Percentiles rank a stretch among this genome's conserved stretches.
Evolutionary conservation across 179 eudicot species (phyloP).

Genomic region (Pouteria campechiana): DNA sequence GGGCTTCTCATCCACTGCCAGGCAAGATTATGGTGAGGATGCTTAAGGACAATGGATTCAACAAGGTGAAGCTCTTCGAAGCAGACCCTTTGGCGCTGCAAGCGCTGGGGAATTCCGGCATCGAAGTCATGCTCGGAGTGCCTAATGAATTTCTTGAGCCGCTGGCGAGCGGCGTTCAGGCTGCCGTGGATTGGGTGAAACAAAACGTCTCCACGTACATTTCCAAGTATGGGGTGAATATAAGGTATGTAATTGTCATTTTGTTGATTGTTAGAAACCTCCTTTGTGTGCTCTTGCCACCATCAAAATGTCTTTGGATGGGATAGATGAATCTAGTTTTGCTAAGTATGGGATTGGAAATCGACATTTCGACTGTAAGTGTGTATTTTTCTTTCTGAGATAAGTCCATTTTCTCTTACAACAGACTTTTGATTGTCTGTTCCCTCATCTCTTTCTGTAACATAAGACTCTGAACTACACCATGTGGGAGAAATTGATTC

Average conservation of each 20-base stretch:
- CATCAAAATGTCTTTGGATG: too few relatives aligned
- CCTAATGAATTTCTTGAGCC: conserved; percentile 75
- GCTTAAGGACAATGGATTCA: conserved; percentile 72
- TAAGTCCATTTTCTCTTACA: too few relatives aligned
- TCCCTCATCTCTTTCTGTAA: too few relatives aligned
- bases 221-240: conserved; percentile 55
- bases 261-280: too few relatives aligned
- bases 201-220: conserved; percentile 67
- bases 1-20: conserved; percentile 61
- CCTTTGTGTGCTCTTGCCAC: too few relatives aligned
- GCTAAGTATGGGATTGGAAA: too few relatives aligned
- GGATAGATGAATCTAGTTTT: too few relatives aligned
- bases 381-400: too few relatives aligned
- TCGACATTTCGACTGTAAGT: too few relatives aligned
- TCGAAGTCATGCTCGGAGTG: conserved; percentile 89
- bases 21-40: conserved; percentile 62
- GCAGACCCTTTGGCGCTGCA: conserved; percentile 56
- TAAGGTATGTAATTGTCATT: conserved; percentile 39
- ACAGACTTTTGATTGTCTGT: too few relatives aligned
- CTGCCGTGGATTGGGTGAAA: conserved; percentile 71
- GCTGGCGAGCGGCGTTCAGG: conserved; percentile 48
- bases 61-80: conserved; percentile 89
- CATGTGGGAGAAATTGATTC: too few relatives aligned
- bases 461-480: too few relatives aligned
- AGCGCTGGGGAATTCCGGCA: conserved; percentile 82